Base-by-base conservation (phyloP, 352 stramenopile species). In the Phytophthora hybrid region DNA sequence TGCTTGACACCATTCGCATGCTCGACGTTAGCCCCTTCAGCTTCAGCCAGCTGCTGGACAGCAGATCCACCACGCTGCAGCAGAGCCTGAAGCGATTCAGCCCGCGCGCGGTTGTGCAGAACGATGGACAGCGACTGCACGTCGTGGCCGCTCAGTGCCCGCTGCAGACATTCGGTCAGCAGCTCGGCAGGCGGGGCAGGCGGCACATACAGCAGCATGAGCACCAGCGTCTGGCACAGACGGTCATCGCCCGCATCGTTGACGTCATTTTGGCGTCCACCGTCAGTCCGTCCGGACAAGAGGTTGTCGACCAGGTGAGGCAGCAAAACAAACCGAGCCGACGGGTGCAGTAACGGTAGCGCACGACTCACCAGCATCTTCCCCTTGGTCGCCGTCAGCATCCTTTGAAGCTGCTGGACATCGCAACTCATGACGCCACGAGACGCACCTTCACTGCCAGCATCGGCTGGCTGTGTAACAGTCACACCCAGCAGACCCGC, bases 151-250 rank as follows among this genome's bases (percentile, higher is more conserved):
- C 67, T 63, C 57, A 96, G 71, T 0, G 84, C 84, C 26, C 84
- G 83, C 58, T 83, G 65, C 5, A 96, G 75, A 32, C 86, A 93
- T 49, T 92, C 82, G 0, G 84, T 83, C 11, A 96, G 79, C 37
- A 95, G 71, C 54, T 93, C 82, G 1, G 85, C 76, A 1, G 88
- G 76, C 21, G 87, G 86, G 8, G 87, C 73, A n/a, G 88, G 86
- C n/a, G 84, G 88, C 57, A 94, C 84, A 73, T 93, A 96, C 29
- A 94, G 77, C 51, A 96, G 69, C 66, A 90, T 88, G 6, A 96
- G 84, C 71, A 96, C 89, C 37, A 96, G 73, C 32, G 89, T 92
- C 71, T 96, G 87, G 51, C 86, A 93, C 13, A 96, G 63, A 6
- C 85, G 82, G 59, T 93, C 85, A 62, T 90, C 78, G 7, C 85